A percentile compares a stretch with the other conserved stretches of the same genome.
Conservation (phyloP, 2,329 filamentous ascomycete genomes). For the Geosmithia putterillii region DNA sequence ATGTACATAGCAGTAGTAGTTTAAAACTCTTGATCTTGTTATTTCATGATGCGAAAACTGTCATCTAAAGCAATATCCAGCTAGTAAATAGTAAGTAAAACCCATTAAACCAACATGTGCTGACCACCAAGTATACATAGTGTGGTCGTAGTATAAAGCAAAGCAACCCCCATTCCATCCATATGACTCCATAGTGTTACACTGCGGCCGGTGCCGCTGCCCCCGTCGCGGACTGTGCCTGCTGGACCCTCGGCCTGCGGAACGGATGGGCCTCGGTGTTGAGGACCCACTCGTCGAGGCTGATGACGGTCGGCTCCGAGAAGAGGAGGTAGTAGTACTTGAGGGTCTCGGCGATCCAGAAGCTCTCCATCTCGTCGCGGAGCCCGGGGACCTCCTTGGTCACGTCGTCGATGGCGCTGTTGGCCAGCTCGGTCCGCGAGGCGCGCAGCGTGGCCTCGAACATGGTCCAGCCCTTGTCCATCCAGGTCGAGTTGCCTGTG, state of each 20-base stretch:
- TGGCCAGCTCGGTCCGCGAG: constrained; percentile 53
- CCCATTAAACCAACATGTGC: too few species aligned
- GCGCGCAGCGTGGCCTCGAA: constrained; percentile 58
- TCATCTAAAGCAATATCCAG: too few species aligned
- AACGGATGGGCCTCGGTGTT: constrained; percentile 53
- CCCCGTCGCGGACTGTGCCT: too few species aligned
- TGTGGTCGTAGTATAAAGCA: too few species aligned
- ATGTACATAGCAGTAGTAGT: too few species aligned
- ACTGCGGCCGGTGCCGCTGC: too few species aligned
- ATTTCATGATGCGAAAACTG: too few species aligned
- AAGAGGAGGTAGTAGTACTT: constrained; percentile 89
- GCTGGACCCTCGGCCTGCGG: constrained; percentile 31
- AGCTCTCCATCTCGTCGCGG: constrained; percentile 67
- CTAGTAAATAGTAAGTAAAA: too few species aligned
- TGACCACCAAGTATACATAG: too few species aligned
- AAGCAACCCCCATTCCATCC: too few species aligned
- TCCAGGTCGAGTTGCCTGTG: constrained; percentile 63
- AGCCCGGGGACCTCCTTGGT: constrained; percentile 25
- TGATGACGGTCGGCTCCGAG: constrained; percentile 51
- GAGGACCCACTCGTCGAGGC: constrained; percentile 56
- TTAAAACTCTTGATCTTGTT: too few species aligned
- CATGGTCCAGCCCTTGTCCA: constrained; percentile 80
- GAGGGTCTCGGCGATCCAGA: constrained; percentile 82
- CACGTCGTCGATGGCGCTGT: constrained; percentile 60
- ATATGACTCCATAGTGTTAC: too few species aligned